Base-by-base conservation (phyloP, 345 rosid species). In the Acer negundo region DNA sequence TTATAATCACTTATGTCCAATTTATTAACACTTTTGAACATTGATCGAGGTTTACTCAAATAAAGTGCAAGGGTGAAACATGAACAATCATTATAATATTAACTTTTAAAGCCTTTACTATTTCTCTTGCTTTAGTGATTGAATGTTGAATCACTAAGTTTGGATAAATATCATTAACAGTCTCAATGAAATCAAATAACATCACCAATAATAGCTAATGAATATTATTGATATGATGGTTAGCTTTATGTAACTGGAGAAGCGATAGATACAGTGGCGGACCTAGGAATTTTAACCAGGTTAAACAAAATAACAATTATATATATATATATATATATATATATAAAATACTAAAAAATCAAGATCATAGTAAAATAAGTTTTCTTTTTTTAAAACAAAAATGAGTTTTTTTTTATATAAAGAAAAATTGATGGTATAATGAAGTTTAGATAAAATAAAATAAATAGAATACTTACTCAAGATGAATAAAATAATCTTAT, bases 101-200 rank as follows among this genome's bases (percentile, higher is more conserved):
- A 95, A 98, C 98, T 93, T 93, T 61, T 78, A 78, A 67, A 91
- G 82, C 84, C 98, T 90, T 76, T 84, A 83, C 55, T 84, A 84
- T 79, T 93, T 92, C 84, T 95, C 96, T 70, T 89, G 85, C 75
- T 82, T 83, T 68, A 93, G 80, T 49, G 92, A 88, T 75, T 84
- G 75, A 77, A 79, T 72, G 82, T 61, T 72, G 77, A 61, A 75
- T 82, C 86, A 17, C 78, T 75, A 93, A 75, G 86, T 92, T 90
- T 35, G 90, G 87, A 83, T 95, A 91, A 68, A 90, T 79, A 70
- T 80, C 90, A 84, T 78, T 70, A 49, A 95, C 77, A 49, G 86
- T 84, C 83, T 89, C 84, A 2, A 81, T 77, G 85, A 85, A 89
- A 90, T 95, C 96, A 76, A 84, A 70, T 17, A 96, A 88, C 92